Evolutionary conservation across 768 basidiomycete genomes (phyloP).

Genomic region (Calocybe gangraenosa): DNA sequence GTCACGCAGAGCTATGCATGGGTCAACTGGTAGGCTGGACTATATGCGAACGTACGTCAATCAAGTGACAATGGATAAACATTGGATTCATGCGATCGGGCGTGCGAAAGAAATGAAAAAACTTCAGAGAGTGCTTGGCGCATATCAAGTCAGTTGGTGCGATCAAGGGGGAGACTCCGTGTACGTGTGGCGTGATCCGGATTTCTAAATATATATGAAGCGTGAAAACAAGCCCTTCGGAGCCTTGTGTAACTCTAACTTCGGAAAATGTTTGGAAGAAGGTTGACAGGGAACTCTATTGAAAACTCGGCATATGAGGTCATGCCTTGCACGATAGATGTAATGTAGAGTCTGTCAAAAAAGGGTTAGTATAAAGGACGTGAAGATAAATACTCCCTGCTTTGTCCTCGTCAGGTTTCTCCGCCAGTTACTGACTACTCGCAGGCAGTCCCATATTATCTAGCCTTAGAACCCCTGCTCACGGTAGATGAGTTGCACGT

Average conservation of each 20-base stretch:
- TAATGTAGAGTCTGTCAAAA: too few relatives aligned
- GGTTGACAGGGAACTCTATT: constrained; percentile 1
- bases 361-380: too few relatives aligned
- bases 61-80: constrained; percentile 11
- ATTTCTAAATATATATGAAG: too few relatives aligned
- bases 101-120: background rate
- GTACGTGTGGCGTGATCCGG: constrained; percentile 10
- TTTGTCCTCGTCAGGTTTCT: too few relatives aligned
- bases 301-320: background rate
- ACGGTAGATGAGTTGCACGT: too few relatives aligned
- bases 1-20: constrained; percentile 2
- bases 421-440: too few relatives aligned
- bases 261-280: constrained; percentile 16
- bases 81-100: background rate
- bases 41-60: too few relatives aligned
- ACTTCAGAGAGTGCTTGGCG: constrained; percentile 11
- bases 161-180: background rate
- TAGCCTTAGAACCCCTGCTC: too few relatives aligned
- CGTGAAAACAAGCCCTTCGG: constrained; percentile 1
- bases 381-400: too few relatives aligned
- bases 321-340: too few relatives aligned
- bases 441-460: too few relatives aligned
- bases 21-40: too few relatives aligned
- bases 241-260: constrained; percentile 9
- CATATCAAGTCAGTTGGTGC: constrained; percentile 1